Evolutionary conservation across 305 asterid genomes (phyloP), one percentile per base, ranked within the genome.

Genomic region (Solanum hybrid): DNA sequence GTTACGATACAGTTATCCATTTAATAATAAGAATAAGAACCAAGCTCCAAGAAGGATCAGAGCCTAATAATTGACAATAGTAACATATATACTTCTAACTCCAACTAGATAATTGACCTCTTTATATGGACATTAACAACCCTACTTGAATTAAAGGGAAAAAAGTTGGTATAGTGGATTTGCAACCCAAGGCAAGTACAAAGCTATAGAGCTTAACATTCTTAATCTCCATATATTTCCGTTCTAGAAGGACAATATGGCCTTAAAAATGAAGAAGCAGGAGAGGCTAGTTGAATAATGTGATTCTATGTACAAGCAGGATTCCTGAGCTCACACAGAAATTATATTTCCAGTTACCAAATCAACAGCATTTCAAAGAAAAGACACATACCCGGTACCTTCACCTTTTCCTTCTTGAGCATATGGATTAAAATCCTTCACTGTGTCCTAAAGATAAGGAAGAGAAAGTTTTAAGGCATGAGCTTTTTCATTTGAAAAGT

Each of bases 361-460:
- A 78, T 11, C 57, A 35, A 67, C 42, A 31, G 39, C n/a, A 86
- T 71, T 89, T 46, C 79, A 73, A 57, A 88, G 89, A 85, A 75
- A 0, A 67, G 83, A 90, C 13, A 91, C 98, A 77, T 95, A 97
- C 99, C 99, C 99, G 16, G 98, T 97, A 73, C 99, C 98, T 87
- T 97, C 98, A 40, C 95, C 98, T 4, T 73, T 67, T 82, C 96
- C 98, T 91, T 94, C 95, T 6, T 84, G 91, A 73, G 97, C 98
- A 35, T 92, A 96, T 2, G 99, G 99, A 93, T 95, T 91, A 89
- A 95, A 97, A 91, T 89, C 92, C 92, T 92, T 88, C 79, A 97
- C 99, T 0, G 99, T 97, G 93, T 97, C 99, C 99, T 97, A 92
- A 90, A 85, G 90, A 18, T 75, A n/a, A 90, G 57, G 78, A 90